Conservation (phyloP, 768 basidiomycete genomes). For the Leucogyrophana mollusca region DNA sequence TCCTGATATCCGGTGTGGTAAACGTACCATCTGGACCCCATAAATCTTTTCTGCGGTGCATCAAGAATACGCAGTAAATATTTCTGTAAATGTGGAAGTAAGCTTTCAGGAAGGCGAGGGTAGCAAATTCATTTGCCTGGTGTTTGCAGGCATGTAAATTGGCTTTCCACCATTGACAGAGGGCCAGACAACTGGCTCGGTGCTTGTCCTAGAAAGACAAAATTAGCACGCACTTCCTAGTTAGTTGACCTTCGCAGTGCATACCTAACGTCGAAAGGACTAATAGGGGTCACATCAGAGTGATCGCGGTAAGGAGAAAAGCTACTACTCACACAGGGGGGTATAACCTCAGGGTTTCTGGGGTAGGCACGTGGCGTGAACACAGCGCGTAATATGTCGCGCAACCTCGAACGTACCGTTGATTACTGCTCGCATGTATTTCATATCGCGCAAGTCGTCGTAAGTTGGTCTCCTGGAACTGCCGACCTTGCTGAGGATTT, state of each 20-base stretch:
- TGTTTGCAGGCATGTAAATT: slow-evolving; percentile 48
- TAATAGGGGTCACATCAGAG: slow-evolving; percentile 4
- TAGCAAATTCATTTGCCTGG: slow-evolving; percentile 12
- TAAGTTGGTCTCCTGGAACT: slow-evolving; percentile 45
- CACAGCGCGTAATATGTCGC: not conserved
- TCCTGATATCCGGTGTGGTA: not conserved
- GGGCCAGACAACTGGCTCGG: slow-evolving; percentile 19
- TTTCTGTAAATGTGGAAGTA: slow-evolving; percentile 2
- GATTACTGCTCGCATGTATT: slow-evolving; percentile 61
- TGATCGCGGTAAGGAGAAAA: not conserved
- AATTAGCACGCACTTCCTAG: not conserved
- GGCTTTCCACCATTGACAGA: slow-evolving; percentile 36
- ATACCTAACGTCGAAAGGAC: slow-evolving; percentile 22
- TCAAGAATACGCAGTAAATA: slow-evolving; percentile 24
- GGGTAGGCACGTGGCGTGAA: not conserved
- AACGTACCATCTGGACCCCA: slow-evolving; percentile 36
- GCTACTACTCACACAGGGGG: slow-evolving; percentile 23
- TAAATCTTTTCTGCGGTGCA: slow-evolving; percentile 37
- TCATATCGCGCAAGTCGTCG: slow-evolving; percentile 61
- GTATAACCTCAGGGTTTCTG: slow-evolving; percentile 33
- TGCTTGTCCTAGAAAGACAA: slow-evolving; percentile 8
- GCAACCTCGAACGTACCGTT: slow-evolving; percentile 50
- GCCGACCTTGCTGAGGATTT: slow-evolving; percentile 55
- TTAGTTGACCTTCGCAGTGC: not conserved
- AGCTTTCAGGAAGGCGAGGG: not conserved